Conservation (phyloP, 768 basidiomycete genomes). For the Sporobolomyces pararoseus region DNA sequence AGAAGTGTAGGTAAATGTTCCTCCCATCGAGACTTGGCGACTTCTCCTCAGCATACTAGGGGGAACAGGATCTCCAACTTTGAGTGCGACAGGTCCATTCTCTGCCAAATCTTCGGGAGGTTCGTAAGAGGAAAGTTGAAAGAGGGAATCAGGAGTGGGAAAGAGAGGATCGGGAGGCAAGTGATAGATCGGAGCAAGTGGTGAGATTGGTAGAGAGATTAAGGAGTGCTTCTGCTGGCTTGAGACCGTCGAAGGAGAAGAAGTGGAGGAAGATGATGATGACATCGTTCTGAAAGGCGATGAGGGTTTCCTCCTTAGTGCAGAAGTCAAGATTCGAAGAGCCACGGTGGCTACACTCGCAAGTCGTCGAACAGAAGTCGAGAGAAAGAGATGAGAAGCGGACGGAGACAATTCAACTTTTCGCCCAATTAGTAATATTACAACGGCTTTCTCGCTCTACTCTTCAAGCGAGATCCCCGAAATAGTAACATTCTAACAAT, state of each 20-base stretch:
- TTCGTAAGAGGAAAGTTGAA: conserved; percentile 27
- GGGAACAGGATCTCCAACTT: conserved; percentile 30
- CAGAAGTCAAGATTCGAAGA: neutral
- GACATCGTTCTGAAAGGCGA: neutral
- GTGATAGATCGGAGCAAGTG: conserved; percentile 34
- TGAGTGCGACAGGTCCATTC: conserved; percentile 29
- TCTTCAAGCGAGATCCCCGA: neutral
- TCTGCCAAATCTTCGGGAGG: conserved; percentile 21
- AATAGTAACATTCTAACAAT: conserved; percentile 63
- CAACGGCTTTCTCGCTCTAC: too few relatives aligned
- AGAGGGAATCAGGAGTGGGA: conserved; percentile 19
- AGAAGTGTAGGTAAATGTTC: conserved; percentile 31
- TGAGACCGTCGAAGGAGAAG: neutral
- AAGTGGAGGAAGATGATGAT: neutral
- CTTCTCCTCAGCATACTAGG: conserved; percentile 40
- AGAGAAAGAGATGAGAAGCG: neutral
- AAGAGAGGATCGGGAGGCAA: conserved; percentile 38
- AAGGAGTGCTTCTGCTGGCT: neutral
- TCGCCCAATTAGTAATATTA: too few relatives aligned
- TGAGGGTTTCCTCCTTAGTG: too few relatives aligned
- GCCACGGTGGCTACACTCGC: too few relatives aligned
- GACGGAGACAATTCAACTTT: too few relatives aligned
- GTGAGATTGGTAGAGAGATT: conserved; percentile 34
- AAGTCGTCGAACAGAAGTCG: too few relatives aligned
- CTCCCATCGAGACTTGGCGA: conserved; percentile 29